Conservation (phyloP, 306 rosid genomes). For the Vigna mungo region DNA sequence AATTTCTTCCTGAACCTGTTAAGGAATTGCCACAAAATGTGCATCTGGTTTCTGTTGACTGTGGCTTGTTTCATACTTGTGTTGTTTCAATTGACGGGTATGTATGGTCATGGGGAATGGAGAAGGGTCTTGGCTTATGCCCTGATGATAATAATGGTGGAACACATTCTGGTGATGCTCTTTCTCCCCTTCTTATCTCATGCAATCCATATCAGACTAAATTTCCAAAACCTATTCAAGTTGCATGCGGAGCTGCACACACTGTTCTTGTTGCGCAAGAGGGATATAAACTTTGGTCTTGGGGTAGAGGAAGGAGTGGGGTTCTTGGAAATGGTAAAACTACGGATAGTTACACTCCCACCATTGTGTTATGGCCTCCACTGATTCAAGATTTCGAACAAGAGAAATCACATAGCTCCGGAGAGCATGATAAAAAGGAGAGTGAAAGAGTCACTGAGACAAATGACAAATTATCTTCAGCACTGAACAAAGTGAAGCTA, state of each 20-base stretch:
- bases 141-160: constrained; percentile 71
- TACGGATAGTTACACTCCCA: constrained; percentile 64
- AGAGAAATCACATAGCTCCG: constrained; percentile 48
- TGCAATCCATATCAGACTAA: constrained; percentile 48
- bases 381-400: constrained; percentile 56
- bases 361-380: constrained; percentile 75
- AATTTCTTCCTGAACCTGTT: constrained; percentile 61
- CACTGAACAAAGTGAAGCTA: constrained; percentile 62
- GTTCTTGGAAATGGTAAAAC: constrained; percentile 82
- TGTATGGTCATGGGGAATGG: constrained; percentile 99
- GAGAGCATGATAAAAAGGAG: constrained; percentile 54
- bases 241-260: constrained; percentile 94
- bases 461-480: constrained; percentile 57
- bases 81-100: constrained; percentile 81
- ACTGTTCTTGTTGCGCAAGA: constrained; percentile 71
- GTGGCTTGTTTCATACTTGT: constrained; percentile 92
- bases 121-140: constrained; percentile 93
- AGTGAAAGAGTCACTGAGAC: constrained; percentile 47
- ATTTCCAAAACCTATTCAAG: constrained; percentile 69
- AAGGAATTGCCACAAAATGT: constrained; percentile 64
- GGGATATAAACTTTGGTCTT: constrained; percentile 82
- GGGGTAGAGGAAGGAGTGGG: constrained; percentile 95
- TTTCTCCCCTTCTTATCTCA: constrained; percentile 63
- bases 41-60: constrained; percentile 63
- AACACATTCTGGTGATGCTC: constrained; percentile 75